Base-by-base conservation (phyloP, 257 asterid genomes). In the Gardenia jasminoides region DNA sequence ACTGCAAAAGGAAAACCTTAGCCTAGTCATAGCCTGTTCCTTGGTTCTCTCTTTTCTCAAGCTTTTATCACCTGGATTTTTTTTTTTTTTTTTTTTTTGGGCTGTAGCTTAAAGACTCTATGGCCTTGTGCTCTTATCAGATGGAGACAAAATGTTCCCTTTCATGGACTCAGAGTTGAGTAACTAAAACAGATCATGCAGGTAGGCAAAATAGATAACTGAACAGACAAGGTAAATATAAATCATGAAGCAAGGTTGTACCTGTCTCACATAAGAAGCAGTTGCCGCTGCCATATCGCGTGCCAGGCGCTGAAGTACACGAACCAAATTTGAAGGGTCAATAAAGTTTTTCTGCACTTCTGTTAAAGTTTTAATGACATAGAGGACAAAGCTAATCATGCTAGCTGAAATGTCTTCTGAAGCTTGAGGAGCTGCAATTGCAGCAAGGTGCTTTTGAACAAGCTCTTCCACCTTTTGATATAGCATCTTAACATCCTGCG, bases 381-480 rank as follows among this genome's bases (percentile, higher is more conserved):
- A 88, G 67, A 96, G 97, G 82, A 96, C 97, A 89, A 96, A 96
- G 89, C 91, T 93, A 82, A 92, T 91, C 97, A 90, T 96, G 92
- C 92, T 88, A 79, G 94, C 88, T 78, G 99, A 91, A 82, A 84
- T 89, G 85, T 96, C 99, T 86, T 96, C 99, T 75, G 98, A 86
- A 50, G 91, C 79, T 82, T 92, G 99, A 80, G 98, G 96, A 76
- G 90, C 89, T 81, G 97, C 96, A 85, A 93, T 88, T 59, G 90
- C 93, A 80, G 97, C 92, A 85, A 93, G 96, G 88, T 96, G 99
- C 91, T 92, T 93, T 83, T 92, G 97, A 72, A 96, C 92, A 56
- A 96, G 97, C 85, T 96, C 99, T 87, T 96, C 99, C 65, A 92
- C 93, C 86, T 96, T 96, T 79, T 96, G 98, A 89, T 92, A 96